Percentiles rank a stretch among this genome's conserved stretches.
phyloP scores from a whole-genome alignment of 371 early-diverging fungal species.

The Haplosporangium sp. region DNA sequence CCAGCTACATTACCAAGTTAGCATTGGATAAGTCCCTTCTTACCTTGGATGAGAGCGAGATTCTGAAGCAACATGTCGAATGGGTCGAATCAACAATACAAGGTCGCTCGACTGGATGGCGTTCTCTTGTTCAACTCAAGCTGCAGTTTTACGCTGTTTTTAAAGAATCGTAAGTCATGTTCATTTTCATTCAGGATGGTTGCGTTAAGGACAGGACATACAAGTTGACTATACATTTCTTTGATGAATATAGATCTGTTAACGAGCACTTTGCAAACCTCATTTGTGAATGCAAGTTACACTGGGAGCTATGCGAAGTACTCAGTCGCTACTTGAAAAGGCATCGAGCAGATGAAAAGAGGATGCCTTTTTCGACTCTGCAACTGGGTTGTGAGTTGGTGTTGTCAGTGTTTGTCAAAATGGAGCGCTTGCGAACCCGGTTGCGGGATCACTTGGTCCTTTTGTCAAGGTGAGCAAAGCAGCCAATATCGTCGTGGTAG shows the following conservation, averaged over 20 bases:
- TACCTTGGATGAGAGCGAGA: background rate
- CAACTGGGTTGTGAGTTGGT: constrained; percentile 43
- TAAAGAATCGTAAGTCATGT: constrained; percentile 32
- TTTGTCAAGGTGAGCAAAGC: constrained; percentile 27
- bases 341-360: constrained; percentile 22
- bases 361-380: constrained; percentile 25
- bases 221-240: background rate
- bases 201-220: no score
- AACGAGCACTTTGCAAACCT: constrained; percentile 33
- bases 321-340: constrained; percentile 21
- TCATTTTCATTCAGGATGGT: background rate
- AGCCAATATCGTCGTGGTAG: background rate
- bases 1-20: constrained; percentile 6
- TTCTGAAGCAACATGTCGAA: constrained; percentile 7
- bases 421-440: constrained; percentile 9
- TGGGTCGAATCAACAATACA: constrained; percentile 40
- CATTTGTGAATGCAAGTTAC: constrained; percentile 25
- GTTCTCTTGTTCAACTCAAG: constrained; percentile 49
- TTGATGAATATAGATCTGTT: constrained; percentile 11
- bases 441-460: constrained; percentile 28
- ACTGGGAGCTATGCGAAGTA: constrained; percentile 38
- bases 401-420: constrained; percentile 37
- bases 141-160: constrained; percentile 47
- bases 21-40: background rate
- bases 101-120: constrained; percentile 24